Evolutionary conservation across 345 rosid genomes (phyloP).

Genomic region (Lepidium didymum): DNA sequence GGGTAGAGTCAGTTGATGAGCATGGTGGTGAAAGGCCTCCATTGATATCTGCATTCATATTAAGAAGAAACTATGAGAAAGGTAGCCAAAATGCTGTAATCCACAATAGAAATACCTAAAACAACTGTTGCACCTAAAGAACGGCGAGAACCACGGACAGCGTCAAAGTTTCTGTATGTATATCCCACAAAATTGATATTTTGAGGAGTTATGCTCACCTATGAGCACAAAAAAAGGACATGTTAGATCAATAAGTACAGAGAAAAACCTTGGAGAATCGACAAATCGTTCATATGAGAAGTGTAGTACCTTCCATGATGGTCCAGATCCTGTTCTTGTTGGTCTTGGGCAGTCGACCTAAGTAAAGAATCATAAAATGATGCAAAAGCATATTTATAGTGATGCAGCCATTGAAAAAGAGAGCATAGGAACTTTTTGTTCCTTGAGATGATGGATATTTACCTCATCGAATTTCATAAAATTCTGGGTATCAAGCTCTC

Average conservation of each 20-base stretch:
- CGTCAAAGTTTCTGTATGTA: constrained; percentile 83
- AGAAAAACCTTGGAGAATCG: not conserved
- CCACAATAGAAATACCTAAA: not conserved
- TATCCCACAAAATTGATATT: constrained; percentile 87
- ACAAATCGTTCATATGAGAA: not conserved
- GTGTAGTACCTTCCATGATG: constrained; percentile 58
- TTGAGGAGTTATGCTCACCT: constrained; percentile 55
- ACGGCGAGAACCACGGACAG: constrained; percentile 52
- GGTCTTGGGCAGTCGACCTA: constrained; percentile 48
- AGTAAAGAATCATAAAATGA: constrained; percentile 5
- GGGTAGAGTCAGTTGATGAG: constrained; percentile 41
- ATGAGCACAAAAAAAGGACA: constrained; percentile 9
- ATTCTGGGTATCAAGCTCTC: constrained; percentile 86
- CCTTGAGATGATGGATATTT: not conserved
- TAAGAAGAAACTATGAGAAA: not conserved
- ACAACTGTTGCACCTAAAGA: constrained; percentile 39
- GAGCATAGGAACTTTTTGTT: not conserved
- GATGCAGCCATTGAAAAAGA: not conserved
- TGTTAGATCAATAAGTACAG: not conserved
- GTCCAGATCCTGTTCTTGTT: constrained; percentile 63
- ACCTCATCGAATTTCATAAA: constrained; percentile 95
- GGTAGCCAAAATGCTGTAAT: not conserved
- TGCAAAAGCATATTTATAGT: not conserved
- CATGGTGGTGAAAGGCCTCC: constrained; percentile 31
- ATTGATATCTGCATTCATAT: constrained; percentile 33